Evolutionary conservation across 768 basidiomycete species (phyloP), one percentile per base, ranked within the genome.

Genomic region (Pisolithus orientalis): DNA sequence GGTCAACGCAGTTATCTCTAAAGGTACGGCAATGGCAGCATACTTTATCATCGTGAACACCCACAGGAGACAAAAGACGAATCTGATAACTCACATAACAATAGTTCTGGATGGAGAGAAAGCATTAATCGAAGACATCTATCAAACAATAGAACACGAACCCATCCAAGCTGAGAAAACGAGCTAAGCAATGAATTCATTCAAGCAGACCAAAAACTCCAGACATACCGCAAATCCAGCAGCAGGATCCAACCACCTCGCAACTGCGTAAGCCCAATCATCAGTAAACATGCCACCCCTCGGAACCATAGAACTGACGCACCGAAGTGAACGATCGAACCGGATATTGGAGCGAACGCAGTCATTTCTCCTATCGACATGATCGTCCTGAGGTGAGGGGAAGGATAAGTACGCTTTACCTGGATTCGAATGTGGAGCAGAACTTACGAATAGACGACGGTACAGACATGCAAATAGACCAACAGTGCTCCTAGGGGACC

Each of bases 1-100:
- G n/a, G 75, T 65, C 6, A 76, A 72, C 2, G 80, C 80, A 21
- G 74, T 74, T 39, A 82, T 70, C 58, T 80, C 79, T 21, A 77
- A 72, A 2, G 77, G 75, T 14, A 78, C 59, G 5, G 75, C 72
- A 55, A 74, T 76, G n/a, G 52, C 59, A 38, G 47, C n/a, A 51
- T 44, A 57, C 62, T 63, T 17, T 21, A 3, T 25, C 45, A 3
- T 57, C 7, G 52, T 50, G 6, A 25, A 51, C 4, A 9, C 5
- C 49, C 10, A 14, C 9, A 31, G 27, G 13, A n/a, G 17, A 45
- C 21, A 2, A 27, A 9, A 1, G 2, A n/a, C 1, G n/a, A 11
- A 14, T n/a, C 32, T 34, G 13, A 34, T 16, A 27, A 59, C 62
- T 31, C 29, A 66, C 69, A 42, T 65, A 65, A 54, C 67, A 73